Base-by-base conservation (phyloP, 2,329 filamentous ascomycete genomes). In the Nannizzia gypsea region DNA sequence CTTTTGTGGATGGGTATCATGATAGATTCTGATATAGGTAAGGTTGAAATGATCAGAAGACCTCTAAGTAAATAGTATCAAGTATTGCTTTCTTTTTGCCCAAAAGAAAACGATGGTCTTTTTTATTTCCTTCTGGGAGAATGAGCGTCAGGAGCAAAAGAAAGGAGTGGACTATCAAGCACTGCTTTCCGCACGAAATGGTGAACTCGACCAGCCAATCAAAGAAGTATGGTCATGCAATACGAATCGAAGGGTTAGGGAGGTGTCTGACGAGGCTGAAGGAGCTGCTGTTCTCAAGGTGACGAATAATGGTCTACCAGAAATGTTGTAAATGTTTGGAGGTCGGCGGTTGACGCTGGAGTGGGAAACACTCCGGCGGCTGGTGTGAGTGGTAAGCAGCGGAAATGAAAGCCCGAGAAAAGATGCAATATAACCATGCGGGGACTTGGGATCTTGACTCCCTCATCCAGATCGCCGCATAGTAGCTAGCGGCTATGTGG, bases 211-310 rank as follows among this genome's bases (percentile, higher is more conserved):
- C 3, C 17, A 42, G 22, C 54, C 54, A 56, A 56, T 56, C 54
- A 56, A 42, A 24, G 17, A 6, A 40, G 20, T 17, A 54, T 31
- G 54, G 20, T 9, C 22, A 56, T 56, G 31, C 6, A 56, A 56
- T 42, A 56, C 54, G 54, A 42, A 42, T 42, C 22, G 54, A 56
- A 9, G 54, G 31, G 54, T 36, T 2, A 15, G n/a, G 38, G 31
- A 6, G n/a, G 26, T 54, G 50, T 54, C 50, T 54, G 54, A 56
- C 54, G 54, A 56, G 54, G 54, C 54, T 56, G 54, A 56, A 56
- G 54, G 34, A 56, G 54, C 34, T 56, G 54, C 26, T 52, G 24
- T 26, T 6, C 31, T 34, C 8, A 2, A 56, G 34, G 8, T 8
- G 34, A 56, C 34, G 54, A 56, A 56, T 40, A 42, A 56, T n/a